Evolutionary conservation across 2,329 filamentous ascomycete species (phyloP), one percentile per base, ranked within the genome.

Genomic region (Verruconis gallopava): DNA sequence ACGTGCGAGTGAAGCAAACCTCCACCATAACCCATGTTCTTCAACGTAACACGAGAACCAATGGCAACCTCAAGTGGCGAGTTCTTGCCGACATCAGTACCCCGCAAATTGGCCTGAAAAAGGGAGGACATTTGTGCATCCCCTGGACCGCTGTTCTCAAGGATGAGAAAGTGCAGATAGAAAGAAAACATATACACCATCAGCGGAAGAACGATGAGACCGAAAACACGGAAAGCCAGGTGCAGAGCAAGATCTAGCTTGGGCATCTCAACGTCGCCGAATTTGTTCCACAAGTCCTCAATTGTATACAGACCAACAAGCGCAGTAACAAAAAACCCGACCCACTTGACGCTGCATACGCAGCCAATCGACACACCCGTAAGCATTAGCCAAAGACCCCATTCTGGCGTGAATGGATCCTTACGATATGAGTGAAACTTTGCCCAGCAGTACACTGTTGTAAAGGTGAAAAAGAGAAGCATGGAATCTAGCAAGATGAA

Each of bases 121-220:
- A 98, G 76, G 19, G 91, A 98, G 67, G 88, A 95, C 91, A 98
- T 98, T 65, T 98, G 91, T n/a, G 91, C 91, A 67, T 98, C 91
- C 42, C 91, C 91, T 5, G 93, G 91, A 15, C 91, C 91, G 53
- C 81, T 89, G 65, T 85, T 89, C 62, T 93, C 85, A 45, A 98
- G 75, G 48, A 98, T 85, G 48, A 85, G 72, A 62, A 98, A 98
- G 65, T 98, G 91, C 42, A 94, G 65, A 53, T 83, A 93, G 62
- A 98, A 98, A 34, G 86, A 93, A 59, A 95, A 79, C 65, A 95
- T 79, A 68, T 98, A 98, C 53, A 98, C 85, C 45, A 89, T 67
- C 56, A 93, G 69, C 4, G 91, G 91, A 39, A 98, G 73, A 47
- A 94, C 58, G 48, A 98, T 98, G 46, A 98, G 72, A 38, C 86